Percentiles rank a stretch among this genome's conserved stretches.
These are phyloP conservation scores for Lonicera japonica DNA, from an alignment of 129 eudicot species.

Conservation along the genomic window DNA sequence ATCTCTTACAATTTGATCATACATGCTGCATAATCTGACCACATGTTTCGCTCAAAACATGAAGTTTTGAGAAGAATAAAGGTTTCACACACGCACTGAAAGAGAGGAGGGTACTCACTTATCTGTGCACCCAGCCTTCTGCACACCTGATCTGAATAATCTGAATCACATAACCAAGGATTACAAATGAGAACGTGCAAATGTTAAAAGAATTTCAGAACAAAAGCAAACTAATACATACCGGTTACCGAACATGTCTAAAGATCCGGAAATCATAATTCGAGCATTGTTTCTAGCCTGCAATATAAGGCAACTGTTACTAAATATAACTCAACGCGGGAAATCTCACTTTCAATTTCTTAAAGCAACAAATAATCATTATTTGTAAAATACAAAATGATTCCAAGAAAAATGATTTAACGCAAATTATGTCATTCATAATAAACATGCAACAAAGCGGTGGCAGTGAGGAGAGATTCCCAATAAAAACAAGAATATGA, in stretches of 20 bases:
- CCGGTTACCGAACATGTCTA: slow-evolving; percentile 77
- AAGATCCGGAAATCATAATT: slow-evolving; percentile 64
- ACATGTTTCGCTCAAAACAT: too few species aligned
- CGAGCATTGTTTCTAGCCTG: slow-evolving; percentile 98
- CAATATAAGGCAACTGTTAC: slow-evolving; percentile 4
- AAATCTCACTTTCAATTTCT: not conserved
- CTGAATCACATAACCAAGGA: slow-evolving; percentile 32
- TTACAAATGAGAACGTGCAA: slow-evolving; percentile 6
- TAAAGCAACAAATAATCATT: not conserved
- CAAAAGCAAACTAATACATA: slow-evolving; percentile 24
- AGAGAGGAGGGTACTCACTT: slow-evolving; percentile 37
- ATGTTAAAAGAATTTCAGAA: not conserved
- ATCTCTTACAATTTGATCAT: too few species aligned
- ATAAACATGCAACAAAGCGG: not conserved
- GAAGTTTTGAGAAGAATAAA: too few species aligned
- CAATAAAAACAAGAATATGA: too few species aligned
- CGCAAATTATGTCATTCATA: not conserved
- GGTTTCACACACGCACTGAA: too few species aligned
- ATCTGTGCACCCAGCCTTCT: slow-evolving; percentile 72
- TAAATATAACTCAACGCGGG: not conserved
- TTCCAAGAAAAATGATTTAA: not conserved
- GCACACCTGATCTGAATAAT: slow-evolving; percentile 72
- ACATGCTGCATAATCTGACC: too few species aligned
- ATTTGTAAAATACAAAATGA: not conserved
- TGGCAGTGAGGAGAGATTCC: too few species aligned